These are phyloP conservation scores for Saccharomyces pastorianus DNA, from an alignment of 1,139 yeast species.

Conservation along the genomic window DNA sequence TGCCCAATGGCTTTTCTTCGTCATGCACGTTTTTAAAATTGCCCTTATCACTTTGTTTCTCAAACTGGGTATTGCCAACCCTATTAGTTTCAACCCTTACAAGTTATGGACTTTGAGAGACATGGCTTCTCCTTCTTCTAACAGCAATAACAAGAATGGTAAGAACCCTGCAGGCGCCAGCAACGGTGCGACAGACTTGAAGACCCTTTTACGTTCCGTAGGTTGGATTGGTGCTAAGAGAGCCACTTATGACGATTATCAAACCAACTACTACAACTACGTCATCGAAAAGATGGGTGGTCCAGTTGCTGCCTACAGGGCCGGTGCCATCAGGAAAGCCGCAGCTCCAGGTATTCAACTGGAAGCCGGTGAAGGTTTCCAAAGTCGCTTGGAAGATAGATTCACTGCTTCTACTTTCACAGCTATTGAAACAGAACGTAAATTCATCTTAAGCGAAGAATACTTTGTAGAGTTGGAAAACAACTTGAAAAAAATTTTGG, in stretches of 20 bases:
- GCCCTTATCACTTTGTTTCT: constrained; percentile 49
- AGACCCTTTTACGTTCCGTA: constrained; percentile 43
- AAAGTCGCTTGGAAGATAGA: constrained; percentile 43
- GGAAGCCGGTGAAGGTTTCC: constrained; percentile 74
- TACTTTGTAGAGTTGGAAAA: constrained; percentile 45
- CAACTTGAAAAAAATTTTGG: constrained; percentile 35
- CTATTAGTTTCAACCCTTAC: constrained; percentile 46
- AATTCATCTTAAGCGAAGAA: constrained; percentile 45
- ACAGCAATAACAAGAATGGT: constrained; percentile 17
- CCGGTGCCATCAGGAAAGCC: constrained; percentile 58
- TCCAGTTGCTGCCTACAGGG: constrained; percentile 65
- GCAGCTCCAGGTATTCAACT: constrained; percentile 55
- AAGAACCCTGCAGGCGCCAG: constrained; percentile 25
- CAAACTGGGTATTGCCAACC: constrained; percentile 70
- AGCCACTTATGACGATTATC: constrained; percentile 63
- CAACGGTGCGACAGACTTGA: constrained; percentile 8
- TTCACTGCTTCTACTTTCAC: constrained; percentile 29
- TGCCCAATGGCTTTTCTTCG: constrained; percentile 64
- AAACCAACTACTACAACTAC: constrained; percentile 57
- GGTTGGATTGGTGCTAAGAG: constrained; percentile 94
- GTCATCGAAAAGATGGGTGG: constrained; percentile 69
- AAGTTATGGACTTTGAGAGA: constrained; percentile 22
- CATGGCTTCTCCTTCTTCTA: constrained; percentile 22
- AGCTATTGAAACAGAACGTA: constrained; percentile 30
- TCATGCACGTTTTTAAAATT: constrained; percentile 59